Evolutionary conservation across 768 basidiomycete genomes (phyloP).

Genomic region (Fibroporia radiculosa): DNA sequence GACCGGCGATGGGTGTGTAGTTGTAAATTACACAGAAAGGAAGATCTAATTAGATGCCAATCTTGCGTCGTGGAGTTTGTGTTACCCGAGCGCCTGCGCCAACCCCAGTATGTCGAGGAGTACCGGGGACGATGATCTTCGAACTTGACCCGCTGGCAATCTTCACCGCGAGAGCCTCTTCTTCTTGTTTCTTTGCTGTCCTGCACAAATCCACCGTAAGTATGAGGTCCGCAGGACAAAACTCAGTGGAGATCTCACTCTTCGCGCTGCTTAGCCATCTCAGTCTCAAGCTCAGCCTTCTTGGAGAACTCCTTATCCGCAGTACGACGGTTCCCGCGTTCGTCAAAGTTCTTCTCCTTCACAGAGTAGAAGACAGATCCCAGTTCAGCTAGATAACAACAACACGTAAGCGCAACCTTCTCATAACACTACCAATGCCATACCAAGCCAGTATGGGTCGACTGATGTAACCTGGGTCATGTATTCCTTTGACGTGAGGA

Average conservation of each 20-base stretch:
- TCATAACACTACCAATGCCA: slow-evolving; percentile 11
- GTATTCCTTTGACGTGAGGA: slow-evolving; percentile 93
- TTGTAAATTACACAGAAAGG: neutral
- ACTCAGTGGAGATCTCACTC: slow-evolving; percentile 34
- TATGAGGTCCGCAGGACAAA: neutral
- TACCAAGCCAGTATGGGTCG: slow-evolving; percentile 96
- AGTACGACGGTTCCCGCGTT: slow-evolving; percentile 64
- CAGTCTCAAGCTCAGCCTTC: slow-evolving; percentile 83
- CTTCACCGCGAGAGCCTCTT: slow-evolving; percentile 52
- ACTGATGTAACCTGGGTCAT: slow-evolving; percentile 99
- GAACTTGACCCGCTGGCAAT: slow-evolving; percentile 43
- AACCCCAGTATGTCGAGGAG: slow-evolving; percentile 64
- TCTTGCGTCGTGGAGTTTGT: slow-evolving; percentile 69
- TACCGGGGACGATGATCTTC: slow-evolving; percentile 73
- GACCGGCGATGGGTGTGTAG: no score
- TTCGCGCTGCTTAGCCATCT: slow-evolving; percentile 82
- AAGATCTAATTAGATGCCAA: slow-evolving; percentile 38
- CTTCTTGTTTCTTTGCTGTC: slow-evolving; percentile 51
- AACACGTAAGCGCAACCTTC: slow-evolving; percentile 6
- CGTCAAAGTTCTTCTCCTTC: slow-evolving; percentile 96
- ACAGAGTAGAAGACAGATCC: slow-evolving; percentile 97
- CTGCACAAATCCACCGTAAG: slow-evolving; percentile 26
- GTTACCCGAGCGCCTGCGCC: slow-evolving; percentile 55
- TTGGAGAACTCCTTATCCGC: slow-evolving; percentile 89
- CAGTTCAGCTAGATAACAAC: slow-evolving; percentile 59